Conservation (phyloP, 257 asterid genomes). For the Pogostemon cablin region DNA sequence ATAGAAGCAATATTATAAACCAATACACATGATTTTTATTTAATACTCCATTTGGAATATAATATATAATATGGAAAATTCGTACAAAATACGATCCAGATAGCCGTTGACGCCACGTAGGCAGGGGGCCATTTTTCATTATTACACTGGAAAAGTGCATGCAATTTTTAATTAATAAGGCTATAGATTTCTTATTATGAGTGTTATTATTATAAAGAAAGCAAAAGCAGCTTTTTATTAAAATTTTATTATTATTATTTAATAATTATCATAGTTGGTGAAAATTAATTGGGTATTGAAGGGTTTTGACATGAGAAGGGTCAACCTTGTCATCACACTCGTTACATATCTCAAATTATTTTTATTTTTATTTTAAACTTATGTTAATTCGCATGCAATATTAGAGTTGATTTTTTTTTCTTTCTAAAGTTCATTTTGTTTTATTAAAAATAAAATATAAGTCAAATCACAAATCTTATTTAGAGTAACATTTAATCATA, state of each 20-base stretch:
- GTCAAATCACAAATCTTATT: background rate
- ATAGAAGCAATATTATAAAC: no score
- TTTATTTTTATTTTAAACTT: background rate
- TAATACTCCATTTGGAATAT: no score
- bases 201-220: background rate
- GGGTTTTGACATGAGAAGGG: background rate
- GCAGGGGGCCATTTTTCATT: constrained; percentile 14
- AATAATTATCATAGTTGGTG: background rate
- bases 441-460: background rate
- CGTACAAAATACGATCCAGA: background rate
- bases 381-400: background rate
- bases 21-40: no score
- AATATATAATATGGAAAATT: no score
- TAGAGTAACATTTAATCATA: constrained; percentile 7
- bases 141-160: constrained; percentile 27
- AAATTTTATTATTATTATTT: background rate
- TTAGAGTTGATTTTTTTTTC: no score
- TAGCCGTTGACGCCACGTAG: constrained; percentile 15
- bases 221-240: background rate
- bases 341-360: background rate
- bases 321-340: background rate
- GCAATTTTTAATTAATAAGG: background rate
- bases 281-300: background rate
- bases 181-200: no score
- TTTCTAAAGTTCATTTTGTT: no score